Evolutionary conservation across 1,284 basidiomycete species (phyloP), one percentile per base, ranked within the genome.

Genomic region (Crepidotus sp.): DNA sequence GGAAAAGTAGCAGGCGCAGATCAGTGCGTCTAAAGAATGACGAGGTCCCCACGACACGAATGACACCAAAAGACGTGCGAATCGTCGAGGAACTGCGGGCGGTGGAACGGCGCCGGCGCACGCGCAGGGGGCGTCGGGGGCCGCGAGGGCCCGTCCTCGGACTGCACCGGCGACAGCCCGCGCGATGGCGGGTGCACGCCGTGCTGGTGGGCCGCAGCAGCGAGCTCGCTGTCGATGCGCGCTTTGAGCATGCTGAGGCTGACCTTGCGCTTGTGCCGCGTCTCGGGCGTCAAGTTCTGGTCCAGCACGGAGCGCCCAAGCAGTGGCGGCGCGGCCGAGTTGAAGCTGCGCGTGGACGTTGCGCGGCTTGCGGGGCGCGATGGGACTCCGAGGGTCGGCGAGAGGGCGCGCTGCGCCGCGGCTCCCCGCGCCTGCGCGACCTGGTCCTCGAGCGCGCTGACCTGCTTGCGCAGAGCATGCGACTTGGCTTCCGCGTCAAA

Each of bases 181-280:
- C 77, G 64, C 14, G 75, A 76, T 1, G 65, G 61, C 14, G 65
- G 56, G 11, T 57, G 63, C 15, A 60, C 58, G 13, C 18, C 26
- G 4, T 45, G 36, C 26, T 32, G 29, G 14, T 38, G 40, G 25
- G 35, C 49, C 17, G 56, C 57, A 37, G 60, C 69, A 13, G 72
- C 75, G 11, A 72, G 65, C 60, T 88, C 84, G 59, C 81, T 80
- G 49, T 88, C 85, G 61, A 94, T 92, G 33, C 90, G 77, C 19
- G 87, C 89, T 60, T 90, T 91, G 42, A 94, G 76, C 77, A 92
- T 91, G 56, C 80, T 80, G 49, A 94, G 65, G 59, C 87, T 90
- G 49, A 89, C 78, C 56, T 83, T 78, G 41, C 90, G 81, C 59
- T 91, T 91, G 62, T 92, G 88, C 29, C 78, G 69, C 24, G 85